Base-by-base conservation (phyloP, 2,329 filamentous ascomycete genomes). In the Alternaria brassicae region DNA sequence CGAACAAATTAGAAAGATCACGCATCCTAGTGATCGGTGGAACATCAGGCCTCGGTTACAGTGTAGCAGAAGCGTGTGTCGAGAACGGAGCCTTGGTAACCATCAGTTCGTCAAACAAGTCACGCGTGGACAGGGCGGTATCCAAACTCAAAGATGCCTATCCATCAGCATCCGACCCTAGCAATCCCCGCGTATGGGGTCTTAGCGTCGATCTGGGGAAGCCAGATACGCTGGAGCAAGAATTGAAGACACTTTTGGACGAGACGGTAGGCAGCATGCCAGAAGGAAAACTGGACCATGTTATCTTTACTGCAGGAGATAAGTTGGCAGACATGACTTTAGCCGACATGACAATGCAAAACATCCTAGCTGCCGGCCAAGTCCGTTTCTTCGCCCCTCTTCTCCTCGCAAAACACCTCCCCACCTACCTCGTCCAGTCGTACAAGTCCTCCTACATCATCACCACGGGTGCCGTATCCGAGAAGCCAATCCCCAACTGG, bases 11-110 rank as follows among this genome's bases (percentile, higher is more conserved):
- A 30, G 61, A 74, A 10, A 74, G 71, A 63, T 71, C 76, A 27
- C 80, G 79, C 60, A 75, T 89, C 66, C 83, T 91, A 39, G 77
- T 91, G 69, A 81, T 90, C 45, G 88, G 88, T 42, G 89, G 87
- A 39, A 85, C 85, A 2, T 82, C 84, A 15, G 88, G 88, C 51
- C 87, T 91, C 39, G 88, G 88, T 30, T 86, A 82, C 63, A 82
- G 78, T 54, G 85, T 88, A 10, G 87, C 88, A 51, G 83, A 88
- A 78, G 84, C 82, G 2, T 78, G 81, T 13, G 71, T 89, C 40
- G 83, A 85, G 53, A 78, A 83, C 57, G 86, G 85, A 32, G 84
- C 84, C 37, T 73, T 71, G n/a, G 84, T 90, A 15, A 83, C 80
- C 44, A 83, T 91, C 68, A 84, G 85, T n/a, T 87, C 85, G 3